Base-by-base conservation (phyloP, 768 basidiomycete genomes). In the Tephrocybe rancida region DNA sequence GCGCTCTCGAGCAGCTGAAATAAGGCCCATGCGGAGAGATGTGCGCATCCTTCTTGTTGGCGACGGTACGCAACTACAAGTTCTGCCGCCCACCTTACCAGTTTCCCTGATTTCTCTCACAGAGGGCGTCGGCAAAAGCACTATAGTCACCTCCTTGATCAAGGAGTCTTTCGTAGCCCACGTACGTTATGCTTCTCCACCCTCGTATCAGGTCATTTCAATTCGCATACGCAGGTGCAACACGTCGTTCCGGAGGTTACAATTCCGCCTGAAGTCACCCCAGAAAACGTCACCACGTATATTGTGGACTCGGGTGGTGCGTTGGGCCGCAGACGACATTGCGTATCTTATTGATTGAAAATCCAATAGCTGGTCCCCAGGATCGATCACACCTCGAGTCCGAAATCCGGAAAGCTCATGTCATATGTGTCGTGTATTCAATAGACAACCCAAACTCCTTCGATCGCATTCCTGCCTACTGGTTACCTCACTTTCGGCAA, bases 111-210 rank as follows among this genome's bases (percentile, higher is more conserved):
- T 35, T 41, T 50, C 48, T 48, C 55, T 58, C 34, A n/a, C 69
- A 98, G 95, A 96, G 79, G 92, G 92, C 60, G 96, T 98, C 63
- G 96, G 96, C 59, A 99, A 99, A 79, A 95, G 93, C 70, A 95
- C 94, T 42, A 95, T 98, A 67, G 86, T 98, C 67, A 97, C 94
- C 18, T 94, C 94, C 30, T 81, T 98, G 67, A 98, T 99, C 73
- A 98, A 98, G 70, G 93, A 96, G 70, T 87, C 90, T 27, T 97
- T 89, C 68, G 90, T 98, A 47, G 76, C 90, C 35, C 90, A 95
- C 73, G 95, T 95, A 70, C 58, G 67, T 61, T 22, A 38, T 44
- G 41, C 37, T 54, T 48, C 34, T 42, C 44, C 44, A 47, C 10
- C 22, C 38, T 34, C n/a, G 22, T 30, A n/a, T 18, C 38, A 22